Percentiles rank a stretch among this genome's conserved stretches.
Conservation (phyloP, 768 basidiomycete genomes). For the Phylloporus arenicola region DNA sequence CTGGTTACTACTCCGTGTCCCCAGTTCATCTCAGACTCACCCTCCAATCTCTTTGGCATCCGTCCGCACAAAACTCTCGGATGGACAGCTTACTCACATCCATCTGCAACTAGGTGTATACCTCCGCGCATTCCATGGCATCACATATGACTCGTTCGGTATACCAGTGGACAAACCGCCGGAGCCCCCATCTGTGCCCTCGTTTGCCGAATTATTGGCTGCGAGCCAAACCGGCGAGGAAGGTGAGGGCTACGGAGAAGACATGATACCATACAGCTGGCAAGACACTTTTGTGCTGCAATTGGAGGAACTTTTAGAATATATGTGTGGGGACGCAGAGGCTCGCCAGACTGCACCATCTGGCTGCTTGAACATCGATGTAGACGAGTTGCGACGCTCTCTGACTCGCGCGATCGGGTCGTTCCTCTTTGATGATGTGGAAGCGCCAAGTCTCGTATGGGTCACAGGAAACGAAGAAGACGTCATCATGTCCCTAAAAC, state of each 20-base stretch:
- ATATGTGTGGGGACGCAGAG: constrained; percentile 30
- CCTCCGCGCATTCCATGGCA: constrained; percentile 57
- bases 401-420: constrained; percentile 68
- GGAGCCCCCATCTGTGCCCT: constrained; percentile 30
- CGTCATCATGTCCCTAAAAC: constrained; percentile 44
- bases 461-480: constrained; percentile 56
- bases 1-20: constrained; percentile 31
- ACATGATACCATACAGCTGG: constrained; percentile 52
- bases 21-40: constrained; percentile 33
- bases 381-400: constrained; percentile 40
- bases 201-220: constrained; percentile 8
- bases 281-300: constrained; percentile 64
- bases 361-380: constrained; percentile 16
- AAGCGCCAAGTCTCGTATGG: constrained; percentile 63
- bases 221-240: constrained; percentile 3
- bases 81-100: constrained; percentile 39
- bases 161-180: constrained; percentile 32
- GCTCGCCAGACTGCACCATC: constrained; percentile 10
- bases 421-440: constrained; percentile 73
- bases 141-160: constrained; percentile 80
- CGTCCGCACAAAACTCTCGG: constrained; percentile 33
- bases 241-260: constrained; percentile 14
- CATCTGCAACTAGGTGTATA: constrained; percentile 59
- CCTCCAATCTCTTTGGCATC: constrained; percentile 30
- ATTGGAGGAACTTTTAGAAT: constrained; percentile 52